These are phyloP conservation scores for Fusarium devonianum DNA, from an alignment of 2,329 filamentous ascomycete genomes.

Conservation along the genomic window DNA sequence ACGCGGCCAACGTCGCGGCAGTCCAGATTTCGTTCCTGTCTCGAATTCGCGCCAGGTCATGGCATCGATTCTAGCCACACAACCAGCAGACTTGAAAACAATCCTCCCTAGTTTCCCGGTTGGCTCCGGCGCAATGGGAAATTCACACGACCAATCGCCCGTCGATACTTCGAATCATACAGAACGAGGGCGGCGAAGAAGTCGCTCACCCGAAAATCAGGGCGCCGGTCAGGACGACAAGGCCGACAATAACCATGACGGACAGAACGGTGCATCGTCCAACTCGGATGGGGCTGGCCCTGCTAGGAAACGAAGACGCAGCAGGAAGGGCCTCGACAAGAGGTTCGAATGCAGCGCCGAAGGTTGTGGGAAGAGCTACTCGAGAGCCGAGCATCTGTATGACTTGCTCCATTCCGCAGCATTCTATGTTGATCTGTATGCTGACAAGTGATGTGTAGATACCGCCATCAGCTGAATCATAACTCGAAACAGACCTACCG, in stretches of 20 bases:
- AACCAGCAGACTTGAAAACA: conserved; percentile 43
- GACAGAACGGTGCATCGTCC: conserved; percentile 55
- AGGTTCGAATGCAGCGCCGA: conserved; percentile 84
- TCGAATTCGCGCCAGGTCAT: conserved; percentile 32
- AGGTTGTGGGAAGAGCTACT: conserved; percentile 95
- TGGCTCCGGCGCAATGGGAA: conserved; percentile 52
- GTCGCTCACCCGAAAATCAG: conserved; percentile 53
- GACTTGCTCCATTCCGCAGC: conserved; percentile 40
- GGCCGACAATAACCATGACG: conserved; percentile 44
- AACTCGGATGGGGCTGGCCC: conserved; percentile 62
- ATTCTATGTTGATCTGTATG: background rate
- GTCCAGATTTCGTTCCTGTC: conserved; percentile 6
- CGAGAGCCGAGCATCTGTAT: conserved; percentile 92
- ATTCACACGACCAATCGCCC: conserved; percentile 48
- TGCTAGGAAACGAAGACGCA: conserved; percentile 73
- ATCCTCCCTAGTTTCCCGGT: conserved; percentile 50
- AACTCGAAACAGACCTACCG: conserved; percentile 93
- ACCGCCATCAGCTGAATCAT: conserved; percentile 95
- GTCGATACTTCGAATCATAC: conserved; percentile 44
- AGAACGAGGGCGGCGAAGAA: conserved; percentile 52
- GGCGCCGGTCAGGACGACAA: conserved; percentile 52
- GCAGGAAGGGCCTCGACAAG: conserved; percentile 81
- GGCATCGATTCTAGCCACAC: conserved; percentile 39
- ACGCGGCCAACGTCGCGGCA: conserved; percentile 1
- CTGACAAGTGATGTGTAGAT: conserved; percentile 50